Conservation (phyloP, 176 grass and related monocot genomes). For the Melocanna baccifera region DNA sequence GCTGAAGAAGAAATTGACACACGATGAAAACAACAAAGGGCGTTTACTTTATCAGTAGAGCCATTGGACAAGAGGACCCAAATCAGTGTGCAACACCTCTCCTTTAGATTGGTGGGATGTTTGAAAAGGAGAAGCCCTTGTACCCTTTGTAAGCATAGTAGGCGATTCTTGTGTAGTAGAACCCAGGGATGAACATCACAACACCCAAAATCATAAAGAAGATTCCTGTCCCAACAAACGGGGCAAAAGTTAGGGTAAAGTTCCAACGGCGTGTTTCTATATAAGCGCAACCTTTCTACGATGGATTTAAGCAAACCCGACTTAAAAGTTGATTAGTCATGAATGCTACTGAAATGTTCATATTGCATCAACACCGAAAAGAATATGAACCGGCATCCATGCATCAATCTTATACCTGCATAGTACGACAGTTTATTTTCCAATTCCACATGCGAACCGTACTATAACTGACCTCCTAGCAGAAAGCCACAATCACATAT, state of each 20-base stretch:
- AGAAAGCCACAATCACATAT: background rate
- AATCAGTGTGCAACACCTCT: background rate
- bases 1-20: background rate
- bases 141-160: constrained; percentile 96
- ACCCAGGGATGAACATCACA: constrained; percentile 92
- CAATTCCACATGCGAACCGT: background rate
- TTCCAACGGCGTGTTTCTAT: background rate
- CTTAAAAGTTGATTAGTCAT: background rate
- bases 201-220: constrained; percentile 89
- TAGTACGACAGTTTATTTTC: background rate
- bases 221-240: constrained; percentile 43
- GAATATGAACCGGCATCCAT: background rate
- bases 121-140: constrained; percentile 92
- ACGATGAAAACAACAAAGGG: constrained; percentile 7
- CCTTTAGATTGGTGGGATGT: constrained; percentile 76
- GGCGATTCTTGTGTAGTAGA: constrained; percentile 94
- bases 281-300: background rate
- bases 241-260: background rate
- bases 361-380: background rate
- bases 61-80: background rate
- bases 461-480: background rate
- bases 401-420: background rate
- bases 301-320: background rate
- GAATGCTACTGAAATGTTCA: background rate
- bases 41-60: constrained; percentile 2